Conservation (phyloP, 176 grass and related monocot genomes). For the Oryza coarctata region DNA sequence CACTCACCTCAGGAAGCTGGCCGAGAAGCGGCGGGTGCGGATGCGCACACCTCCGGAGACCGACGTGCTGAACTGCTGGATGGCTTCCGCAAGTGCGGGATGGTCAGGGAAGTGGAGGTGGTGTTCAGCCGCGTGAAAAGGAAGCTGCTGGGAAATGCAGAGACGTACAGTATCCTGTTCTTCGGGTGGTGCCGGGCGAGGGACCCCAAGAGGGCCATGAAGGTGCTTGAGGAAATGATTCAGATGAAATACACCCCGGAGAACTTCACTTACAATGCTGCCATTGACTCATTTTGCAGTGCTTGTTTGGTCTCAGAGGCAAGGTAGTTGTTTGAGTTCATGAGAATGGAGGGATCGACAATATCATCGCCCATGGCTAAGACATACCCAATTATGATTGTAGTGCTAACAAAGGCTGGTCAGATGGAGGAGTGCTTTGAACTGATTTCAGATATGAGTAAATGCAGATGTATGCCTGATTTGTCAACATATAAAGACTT, state of each 20-base stretch:
- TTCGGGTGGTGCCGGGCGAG: slow-evolving; percentile 82
- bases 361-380: slow-evolving; percentile 88
- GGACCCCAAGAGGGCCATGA: slow-evolving; percentile 77
- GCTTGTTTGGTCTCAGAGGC: slow-evolving; percentile 73
- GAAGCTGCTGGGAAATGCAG: slow-evolving; percentile 59
- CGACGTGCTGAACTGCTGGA: slow-evolving; percentile 87
- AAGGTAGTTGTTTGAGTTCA: slow-evolving; percentile 86
- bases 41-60: slow-evolving; percentile 66
- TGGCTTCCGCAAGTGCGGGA: slow-evolving; percentile 76
- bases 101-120: slow-evolving; percentile 67
- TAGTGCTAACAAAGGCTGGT: slow-evolving; percentile 65
- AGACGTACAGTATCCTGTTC: slow-evolving; percentile 72
- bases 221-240: slow-evolving; percentile 93
- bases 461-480: slow-evolving; percentile 79
- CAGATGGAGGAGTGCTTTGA: slow-evolving; percentile 74
- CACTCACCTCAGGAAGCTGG: slow-evolving; percentile 66
- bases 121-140: slow-evolving; percentile 71
- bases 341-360: slow-evolving; percentile 66
- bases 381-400: slow-evolving; percentile 76
- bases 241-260: slow-evolving; percentile 60
- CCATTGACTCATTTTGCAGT: slow-evolving; percentile 82
- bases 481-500: slow-evolving; percentile 84
- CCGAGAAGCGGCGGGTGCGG: slow-evolving; percentile 67
- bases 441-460: slow-evolving; percentile 79
- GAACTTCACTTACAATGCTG: slow-evolving; percentile 87